Evolutionary conservation across 192 early-diverging fungal genomes (phyloP).

Genomic region (Dispira simplex): DNA sequence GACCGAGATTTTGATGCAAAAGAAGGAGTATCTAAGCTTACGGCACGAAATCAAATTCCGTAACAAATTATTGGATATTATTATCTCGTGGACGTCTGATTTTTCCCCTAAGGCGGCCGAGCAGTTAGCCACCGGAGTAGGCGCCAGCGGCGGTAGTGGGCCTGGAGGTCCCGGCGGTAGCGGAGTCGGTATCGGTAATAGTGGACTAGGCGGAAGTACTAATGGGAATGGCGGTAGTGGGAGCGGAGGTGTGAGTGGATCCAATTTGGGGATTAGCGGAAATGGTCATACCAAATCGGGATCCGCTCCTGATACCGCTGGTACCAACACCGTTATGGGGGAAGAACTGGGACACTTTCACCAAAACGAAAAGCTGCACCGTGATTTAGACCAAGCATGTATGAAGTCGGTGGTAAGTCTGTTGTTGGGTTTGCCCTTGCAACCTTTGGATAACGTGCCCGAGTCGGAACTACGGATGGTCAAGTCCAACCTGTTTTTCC

Average conservation of each 20-base stretch:
- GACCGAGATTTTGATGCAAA: slow-evolving; percentile 51
- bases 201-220: background rate
- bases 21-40: slow-evolving; percentile 56
- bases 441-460: slow-evolving; percentile 38
- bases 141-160: background rate
- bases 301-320: background rate
- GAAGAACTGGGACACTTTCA: background rate
- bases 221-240: background rate
- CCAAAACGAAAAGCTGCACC: slow-evolving; percentile 43
- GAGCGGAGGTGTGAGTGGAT: slow-evolving; percentile 6
- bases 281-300: slow-evolving; percentile 17
- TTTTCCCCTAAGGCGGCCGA: slow-evolving; percentile 26
- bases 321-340: slow-evolving; percentile 11
- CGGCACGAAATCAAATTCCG: slow-evolving; percentile 57
- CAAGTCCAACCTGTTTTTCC: slow-evolving; percentile 47
- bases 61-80: slow-evolving; percentile 50
- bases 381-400: slow-evolving; percentile 61
- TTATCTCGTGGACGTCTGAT: slow-evolving; percentile 68
- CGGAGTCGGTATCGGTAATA: background rate
- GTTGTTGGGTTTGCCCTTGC: slow-evolving; percentile 53
- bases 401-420: slow-evolving; percentile 59
- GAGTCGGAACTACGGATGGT: slow-evolving; percentile 40
- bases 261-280: slow-evolving; percentile 16
- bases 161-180: no score
- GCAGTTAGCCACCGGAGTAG: background rate